These are phyloP conservation scores for Triticum dicoccoides DNA, from an alignment of 176 grass and related monocot genomes.

Conservation along the genomic window DNA sequence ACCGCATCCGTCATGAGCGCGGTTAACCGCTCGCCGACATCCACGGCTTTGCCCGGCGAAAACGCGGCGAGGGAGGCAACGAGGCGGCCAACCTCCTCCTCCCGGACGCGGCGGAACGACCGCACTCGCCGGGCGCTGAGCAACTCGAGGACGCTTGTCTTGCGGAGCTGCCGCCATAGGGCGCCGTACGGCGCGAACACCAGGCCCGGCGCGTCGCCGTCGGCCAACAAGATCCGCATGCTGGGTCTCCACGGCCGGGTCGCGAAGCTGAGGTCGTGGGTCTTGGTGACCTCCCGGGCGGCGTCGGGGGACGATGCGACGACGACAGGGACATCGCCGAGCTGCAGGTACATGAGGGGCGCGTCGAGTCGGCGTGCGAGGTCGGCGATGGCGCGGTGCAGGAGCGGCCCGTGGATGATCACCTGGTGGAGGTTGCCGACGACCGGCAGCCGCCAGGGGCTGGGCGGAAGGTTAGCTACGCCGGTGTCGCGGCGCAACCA, in stretches of 20 bases:
- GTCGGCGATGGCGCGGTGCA: constrained; percentile 10
- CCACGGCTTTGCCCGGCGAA: background rate
- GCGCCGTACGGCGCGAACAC: background rate
- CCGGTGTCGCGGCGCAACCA: background rate
- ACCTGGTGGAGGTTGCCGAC: constrained; percentile 46
- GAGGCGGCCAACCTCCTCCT: background rate
- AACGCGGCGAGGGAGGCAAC: background rate
- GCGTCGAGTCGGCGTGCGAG: constrained; percentile 2
- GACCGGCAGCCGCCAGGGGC: constrained; percentile 36
- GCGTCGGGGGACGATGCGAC: background rate
- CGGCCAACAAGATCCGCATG: background rate
- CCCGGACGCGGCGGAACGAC: background rate
- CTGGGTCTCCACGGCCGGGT: background rate
- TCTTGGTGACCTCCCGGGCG: constrained; percentile 28
- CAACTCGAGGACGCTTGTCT: background rate
- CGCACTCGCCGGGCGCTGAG: background rate
- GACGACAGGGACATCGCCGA: constrained; percentile 19
- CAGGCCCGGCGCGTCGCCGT: background rate
- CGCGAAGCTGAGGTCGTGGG: constrained; percentile 34
- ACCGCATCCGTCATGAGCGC: background rate
- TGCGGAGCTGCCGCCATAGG: constrained; percentile 10
- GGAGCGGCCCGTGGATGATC: background rate
- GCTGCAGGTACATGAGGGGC: constrained; percentile 26
- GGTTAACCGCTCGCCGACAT: background rate
- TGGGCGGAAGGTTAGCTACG: background rate